phyloP scores from a whole-genome alignment of 106 monocot species.

The Allium cepa region DNA sequence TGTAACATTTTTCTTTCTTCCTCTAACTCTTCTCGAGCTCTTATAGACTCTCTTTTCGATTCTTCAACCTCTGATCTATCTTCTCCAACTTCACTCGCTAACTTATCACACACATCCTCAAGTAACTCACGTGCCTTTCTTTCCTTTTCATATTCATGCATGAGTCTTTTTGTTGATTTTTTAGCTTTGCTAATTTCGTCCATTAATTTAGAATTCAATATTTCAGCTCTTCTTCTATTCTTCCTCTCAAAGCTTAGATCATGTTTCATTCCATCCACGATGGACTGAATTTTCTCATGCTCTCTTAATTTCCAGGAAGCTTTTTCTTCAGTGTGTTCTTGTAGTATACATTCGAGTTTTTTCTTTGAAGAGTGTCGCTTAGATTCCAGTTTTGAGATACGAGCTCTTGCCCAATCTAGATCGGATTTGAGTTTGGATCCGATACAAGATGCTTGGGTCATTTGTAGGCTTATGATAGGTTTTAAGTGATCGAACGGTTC shows the following conservation, averaged over 20 bases:
- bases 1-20: constrained; percentile 83
- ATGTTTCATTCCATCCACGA: constrained; percentile 37
- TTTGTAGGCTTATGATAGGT: constrained; percentile 20
- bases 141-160: constrained; percentile 66
- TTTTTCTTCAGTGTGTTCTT: constrained; percentile 34
- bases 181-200: constrained; percentile 45
- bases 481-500: constrained; percentile 34
- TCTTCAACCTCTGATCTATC: constrained; percentile 67
- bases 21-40: constrained; percentile 59
- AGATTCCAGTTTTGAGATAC: constrained; percentile 34
- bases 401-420: constrained; percentile 31
- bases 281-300: constrained; percentile 27
- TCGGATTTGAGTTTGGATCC: constrained; percentile 33
- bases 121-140: constrained; percentile 62
- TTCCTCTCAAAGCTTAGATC: constrained; percentile 56
- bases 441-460: constrained; percentile 11
- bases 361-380: constrained; percentile 31
- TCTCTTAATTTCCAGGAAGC: constrained; percentile 25
- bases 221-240: constrained; percentile 35
- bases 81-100: constrained; percentile 62
- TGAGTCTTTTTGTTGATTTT: constrained; percentile 30
- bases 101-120: constrained; percentile 77
- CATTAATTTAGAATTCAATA: constrained; percentile 47
- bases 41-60: constrained; percentile 43
- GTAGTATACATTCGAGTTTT: constrained; percentile 42